Conservation (phyloP, 352 stramenopile species). For the Globisporangium camurandrum region DNA sequence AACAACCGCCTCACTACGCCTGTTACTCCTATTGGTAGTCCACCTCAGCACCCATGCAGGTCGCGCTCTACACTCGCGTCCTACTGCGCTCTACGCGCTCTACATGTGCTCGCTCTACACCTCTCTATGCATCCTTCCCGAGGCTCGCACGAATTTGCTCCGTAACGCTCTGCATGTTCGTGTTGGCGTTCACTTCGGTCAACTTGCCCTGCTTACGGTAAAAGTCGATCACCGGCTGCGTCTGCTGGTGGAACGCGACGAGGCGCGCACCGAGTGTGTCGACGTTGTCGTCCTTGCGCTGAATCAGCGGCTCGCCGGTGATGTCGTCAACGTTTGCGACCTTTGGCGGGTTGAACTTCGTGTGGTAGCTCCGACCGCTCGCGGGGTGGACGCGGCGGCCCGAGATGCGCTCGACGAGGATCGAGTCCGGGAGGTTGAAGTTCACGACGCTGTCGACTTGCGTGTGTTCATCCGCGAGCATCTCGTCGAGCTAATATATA, state of each 20-base stretch:
- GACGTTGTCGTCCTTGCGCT: slow-evolving; percentile 96
- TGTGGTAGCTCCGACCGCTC: slow-evolving; percentile 95
- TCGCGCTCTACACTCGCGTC: too few species aligned
- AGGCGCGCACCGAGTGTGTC: slow-evolving; percentile 90
- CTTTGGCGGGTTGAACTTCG: slow-evolving; percentile 97
- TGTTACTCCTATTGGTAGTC: too few species aligned
- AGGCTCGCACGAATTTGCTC: slow-evolving; percentile 75
- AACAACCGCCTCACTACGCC: too few species aligned
- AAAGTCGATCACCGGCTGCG: slow-evolving; percentile 92
- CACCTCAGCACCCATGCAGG: too few species aligned
- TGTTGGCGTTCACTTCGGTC: slow-evolving; percentile 88
- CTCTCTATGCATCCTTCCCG: slow-evolving; percentile 61
- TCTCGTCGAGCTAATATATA: slow-evolving; percentile 89
- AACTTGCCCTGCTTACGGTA: slow-evolving; percentile 84
- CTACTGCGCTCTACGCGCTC: too few species aligned
- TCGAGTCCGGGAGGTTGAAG: slow-evolving; percentile 93
- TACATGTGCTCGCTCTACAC: too few species aligned
- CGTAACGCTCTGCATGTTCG: slow-evolving; percentile 77
- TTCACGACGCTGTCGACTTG: slow-evolving; percentile 91
- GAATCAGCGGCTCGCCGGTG: slow-evolving; percentile 95
- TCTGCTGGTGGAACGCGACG: slow-evolving; percentile 95
- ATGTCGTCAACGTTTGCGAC: slow-evolving; percentile 85
- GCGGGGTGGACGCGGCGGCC: slow-evolving; percentile 94
- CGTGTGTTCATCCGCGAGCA: slow-evolving; percentile 88
- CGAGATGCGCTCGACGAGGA: slow-evolving; percentile 95